These are phyloP conservation scores for Golubevia pallescens DNA, from an alignment of 1,284 basidiomycete species.

Conservation along the genomic window DNA sequence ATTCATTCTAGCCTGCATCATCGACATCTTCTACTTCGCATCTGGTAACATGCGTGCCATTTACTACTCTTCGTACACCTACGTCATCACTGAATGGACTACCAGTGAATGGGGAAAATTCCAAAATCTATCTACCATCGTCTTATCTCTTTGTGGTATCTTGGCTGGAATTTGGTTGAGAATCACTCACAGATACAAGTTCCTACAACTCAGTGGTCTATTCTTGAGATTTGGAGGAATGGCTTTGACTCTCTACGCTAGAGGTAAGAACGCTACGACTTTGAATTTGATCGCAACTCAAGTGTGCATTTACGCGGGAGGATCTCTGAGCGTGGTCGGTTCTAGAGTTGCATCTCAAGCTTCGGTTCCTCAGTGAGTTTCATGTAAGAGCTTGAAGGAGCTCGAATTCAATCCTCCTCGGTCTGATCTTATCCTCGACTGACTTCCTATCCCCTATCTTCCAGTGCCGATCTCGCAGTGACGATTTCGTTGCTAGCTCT, in stretches of 20 bases:
- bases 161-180: constrained; percentile 13
- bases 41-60: constrained; percentile 58
- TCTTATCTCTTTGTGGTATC: constrained; percentile 4
- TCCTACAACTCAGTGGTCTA: neutral
- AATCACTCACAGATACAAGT: constrained; percentile 14
- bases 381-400: neutral
- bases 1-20: constrained; percentile 44
- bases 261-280: constrained; percentile 12
- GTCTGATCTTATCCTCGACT: neutral
- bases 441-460: neutral
- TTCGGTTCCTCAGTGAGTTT: constrained; percentile 57
- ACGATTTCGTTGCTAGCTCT: constrained; percentile 64
- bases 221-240: constrained; percentile 25
- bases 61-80: constrained; percentile 65
- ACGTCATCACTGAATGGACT: constrained; percentile 57
- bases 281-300: constrained; percentile 32
- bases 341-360: constrained; percentile 64
- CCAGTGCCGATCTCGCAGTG: constrained; percentile 59
- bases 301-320: constrained; percentile 58
- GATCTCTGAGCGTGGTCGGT: constrained; percentile 56
- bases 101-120: constrained; percentile 8
- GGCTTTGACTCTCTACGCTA: constrained; percentile 34
- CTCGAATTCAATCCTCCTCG: neutral
- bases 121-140: neutral
- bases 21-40: constrained; percentile 65